These are phyloP conservation scores for Lipomyces yamanashiensis DNA, from an alignment of 805 yeast genomes.

Conservation along the genomic window DNA sequence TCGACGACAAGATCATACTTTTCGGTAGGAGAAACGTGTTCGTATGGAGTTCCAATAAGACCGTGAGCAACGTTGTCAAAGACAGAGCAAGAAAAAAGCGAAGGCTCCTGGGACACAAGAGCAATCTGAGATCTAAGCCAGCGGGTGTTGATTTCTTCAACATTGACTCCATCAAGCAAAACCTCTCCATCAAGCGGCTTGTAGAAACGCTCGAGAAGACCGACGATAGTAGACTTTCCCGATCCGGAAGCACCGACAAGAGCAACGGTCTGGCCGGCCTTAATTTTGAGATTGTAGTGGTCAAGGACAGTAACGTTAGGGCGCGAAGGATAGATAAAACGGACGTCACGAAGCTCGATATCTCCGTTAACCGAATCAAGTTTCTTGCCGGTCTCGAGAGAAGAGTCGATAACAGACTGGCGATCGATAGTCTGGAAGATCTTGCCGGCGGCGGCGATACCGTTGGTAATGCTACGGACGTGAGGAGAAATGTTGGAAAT, in stretches of 20 bases:
- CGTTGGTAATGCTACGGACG: slow-evolving; percentile 46
- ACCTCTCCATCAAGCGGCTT: slow-evolving; percentile 58
- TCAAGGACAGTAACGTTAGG: slow-evolving; percentile 42
- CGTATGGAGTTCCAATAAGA: slow-evolving; percentile 46
- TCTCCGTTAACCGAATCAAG: slow-evolving; percentile 48
- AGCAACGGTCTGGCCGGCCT: slow-evolving; percentile 85
- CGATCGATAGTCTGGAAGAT: slow-evolving; percentile 50
- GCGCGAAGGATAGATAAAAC: slow-evolving; percentile 44
- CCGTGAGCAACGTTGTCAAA: slow-evolving; percentile 83
- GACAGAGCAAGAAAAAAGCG: slow-evolving; percentile 76
- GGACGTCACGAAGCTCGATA: slow-evolving; percentile 39
- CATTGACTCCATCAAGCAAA: slow-evolving; percentile 53
- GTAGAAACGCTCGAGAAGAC: slow-evolving; percentile 61
- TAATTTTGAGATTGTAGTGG: slow-evolving; percentile 47
- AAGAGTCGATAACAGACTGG: slow-evolving; percentile 46
- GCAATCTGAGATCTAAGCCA: slow-evolving; percentile 60
- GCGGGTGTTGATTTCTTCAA: slow-evolving; percentile 56
- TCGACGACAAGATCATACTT: slow-evolving; percentile 47
- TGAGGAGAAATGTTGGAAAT: slow-evolving; percentile 50
- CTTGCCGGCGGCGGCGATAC: slow-evolving; percentile 48
- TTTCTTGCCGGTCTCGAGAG: slow-evolving; percentile 37
- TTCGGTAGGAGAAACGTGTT: slow-evolving; percentile 46
- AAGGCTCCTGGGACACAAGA: slow-evolving; percentile 63
- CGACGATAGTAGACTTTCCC: slow-evolving; percentile 53
- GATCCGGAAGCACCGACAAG: slow-evolving; percentile 84